Base-by-base conservation (phyloP, 2,329 filamentous ascomycete genomes). In the Aspergillus thermomutatus region DNA sequence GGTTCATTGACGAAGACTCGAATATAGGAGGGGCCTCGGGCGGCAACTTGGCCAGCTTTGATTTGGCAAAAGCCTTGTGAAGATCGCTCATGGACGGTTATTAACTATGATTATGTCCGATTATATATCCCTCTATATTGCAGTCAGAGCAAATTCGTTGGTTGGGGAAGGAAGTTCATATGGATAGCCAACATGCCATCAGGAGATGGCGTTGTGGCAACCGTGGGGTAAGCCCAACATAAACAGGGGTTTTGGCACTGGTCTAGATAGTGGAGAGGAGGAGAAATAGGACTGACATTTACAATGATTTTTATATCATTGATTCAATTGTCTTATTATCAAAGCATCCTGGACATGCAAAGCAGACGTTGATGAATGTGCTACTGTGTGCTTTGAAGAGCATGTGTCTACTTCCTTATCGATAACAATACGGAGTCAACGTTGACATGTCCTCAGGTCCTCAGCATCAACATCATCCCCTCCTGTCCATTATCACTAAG, bases 21-120 rank as follows among this genome's bases (percentile, higher is more conserved):
- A 77, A 74, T 51, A 77, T 73, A 41, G 71, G 64, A 37, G 79
- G 77, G 55, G 81, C 75, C 69, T 87, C 76, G n/a, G 81, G 77
- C n/a, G 84, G 83, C 25, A 85, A 76, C 56, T 82, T 81, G 59
- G 81, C 79, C 60, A 93, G 80, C 75, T 90, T 91, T 54, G 88
- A 81, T 77, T 89, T 91, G 60, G 87, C 88, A 79, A 91, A 93
- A 57, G 87, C 82, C 73, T 87, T 87, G 72, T 92, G 90, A 58
- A 93, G 82, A 66, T 92, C 87, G 72, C 90, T 93, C 91, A 95
- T 95, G 50, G 58, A 52, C 49, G 19, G 50, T 1, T 19, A 52
- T 23, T 40, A 14, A 9, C 11, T 25, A 25, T 46, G 43, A 9
- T 21, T 37, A 37, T 37, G 14, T 37, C 31, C 11, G n/a, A 23